Evolutionary conservation across 1,139 yeast genomes (phyloP), one percentile per base, ranked within the genome.

Genomic region (Geotrichum siamense): DNA sequence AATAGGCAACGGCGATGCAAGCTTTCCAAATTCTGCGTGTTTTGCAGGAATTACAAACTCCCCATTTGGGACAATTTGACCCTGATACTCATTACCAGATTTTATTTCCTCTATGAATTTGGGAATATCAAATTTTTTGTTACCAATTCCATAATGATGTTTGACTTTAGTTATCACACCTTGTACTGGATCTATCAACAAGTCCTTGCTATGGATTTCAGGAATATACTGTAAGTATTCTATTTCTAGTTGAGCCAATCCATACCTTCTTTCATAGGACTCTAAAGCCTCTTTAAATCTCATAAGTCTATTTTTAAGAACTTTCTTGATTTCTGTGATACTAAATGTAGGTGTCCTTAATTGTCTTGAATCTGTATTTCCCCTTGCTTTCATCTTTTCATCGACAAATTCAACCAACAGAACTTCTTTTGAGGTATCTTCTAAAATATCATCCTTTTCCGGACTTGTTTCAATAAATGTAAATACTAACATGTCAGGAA

Each of bases 381-480:
- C 30, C 2, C 32, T 17, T 40, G 71, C 68, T 41, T 65, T 60
- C 55, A 74, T 61, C 44, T 72, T 68, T 2, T 86, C 85, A 61
- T 87, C 96, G 16, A 76, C 70, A 59, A 87, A 85, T 55, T 83
- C 94, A 59, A 87, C 82, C 1, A 86, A 69, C 22, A 87, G 66
- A 2, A 84, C 55, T 53, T 80, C 86, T 28, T 66, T 67, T 1
- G 65, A 57, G 10, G 56, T 49, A 22, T 56, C 51, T 2, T 57
- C 54, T 3, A 43, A 48, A 5, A 37, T 54, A n/a, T 60, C 59
- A 43, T 62, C 64, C 28, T 59, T 56, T 26, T 64, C 40, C 9
- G 38, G 35, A 41, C 66, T 67, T 31, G 61, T 57, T 30, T 65
- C 66, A 30, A 83, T 79, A 59, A 84, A 87, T 41, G 76, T 84